Evolutionary conservation across 73 alveolate genomes (phyloP), one percentile per base, ranked within the genome.

Genomic region (Durusdinium trenchii): DNA sequence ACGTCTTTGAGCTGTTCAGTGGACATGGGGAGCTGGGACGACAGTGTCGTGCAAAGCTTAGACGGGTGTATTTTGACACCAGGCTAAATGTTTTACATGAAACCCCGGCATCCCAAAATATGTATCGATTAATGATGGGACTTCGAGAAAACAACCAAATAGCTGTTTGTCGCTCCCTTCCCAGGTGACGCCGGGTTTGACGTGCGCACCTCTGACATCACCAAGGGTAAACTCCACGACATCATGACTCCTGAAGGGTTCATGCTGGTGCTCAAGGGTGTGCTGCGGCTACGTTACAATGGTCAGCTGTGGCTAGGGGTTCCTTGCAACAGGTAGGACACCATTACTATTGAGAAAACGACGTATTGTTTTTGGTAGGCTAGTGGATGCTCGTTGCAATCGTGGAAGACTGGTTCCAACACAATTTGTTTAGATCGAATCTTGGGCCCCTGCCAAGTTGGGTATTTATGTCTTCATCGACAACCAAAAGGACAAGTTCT

Each of bases 241-340:
- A 4, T 71, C 51, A 71, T 51, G 26, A 36, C 84, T 3, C 84
- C 84, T 16, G 26, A 71, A n/a, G 84, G 84, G 28, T 71, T 71
- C 84, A 32, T 71, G 36, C 51, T 71, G 28, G 47, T 51, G 26
- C 51, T 71, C 26, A 71, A n/a, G 38, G 28, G 28, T 4, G 84
- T 71, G 28, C 35, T 71, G 51, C 84, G 84, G 16, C 47, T 71
- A 20, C 32, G 35, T 47, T 51, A 51, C 84, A 71, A 71, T 38
- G 84, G 84, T 3, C 51, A 36, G 18, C 48, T 71, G 84, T 71
- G 84, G 84, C 38, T 71, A 28, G 84, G 84, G 10, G 84, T 71
- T 3, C 84, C 84, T 7, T 71, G 84, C 84, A 28, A 14, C 7
- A 6, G n/a, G n/a, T n/a, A n/a, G n/a, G n/a, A n/a, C n/a, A n/a